phyloP scores from a whole-genome alignment of 2,329 filamentous ascomycete species.

The Colletotrichum eremochloae region DNA sequence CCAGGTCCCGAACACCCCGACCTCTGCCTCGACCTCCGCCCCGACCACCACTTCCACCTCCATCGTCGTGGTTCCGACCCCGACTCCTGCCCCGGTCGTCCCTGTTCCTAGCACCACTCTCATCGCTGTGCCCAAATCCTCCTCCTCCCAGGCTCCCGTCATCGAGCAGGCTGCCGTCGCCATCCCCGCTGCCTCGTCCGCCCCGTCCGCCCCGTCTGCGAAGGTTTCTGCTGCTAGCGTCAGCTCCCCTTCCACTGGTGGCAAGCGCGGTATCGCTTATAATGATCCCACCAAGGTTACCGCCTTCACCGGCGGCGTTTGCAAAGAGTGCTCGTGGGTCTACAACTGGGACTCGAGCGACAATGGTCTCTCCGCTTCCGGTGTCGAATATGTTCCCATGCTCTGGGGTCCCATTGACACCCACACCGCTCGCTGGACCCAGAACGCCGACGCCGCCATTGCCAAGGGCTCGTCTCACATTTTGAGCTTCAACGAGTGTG shows the following conservation, averaged over 20 bases:
- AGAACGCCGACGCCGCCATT: slow-evolving; percentile 65
- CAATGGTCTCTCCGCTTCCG: slow-evolving; percentile 55
- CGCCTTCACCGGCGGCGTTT: slow-evolving; percentile 59
- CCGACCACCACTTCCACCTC: slow-evolving; percentile 36
- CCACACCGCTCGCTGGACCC: slow-evolving; percentile 64
- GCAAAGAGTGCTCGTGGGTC: slow-evolving; percentile 66
- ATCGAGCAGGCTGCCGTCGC: slow-evolving; percentile 30
- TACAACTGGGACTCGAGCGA: slow-evolving; percentile 76
- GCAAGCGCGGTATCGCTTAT: slow-evolving; percentile 78
- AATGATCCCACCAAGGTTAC: slow-evolving; percentile 69
- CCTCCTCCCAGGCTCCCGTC: slow-evolving; percentile 29
- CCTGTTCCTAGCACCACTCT: slow-evolving; percentile 44
- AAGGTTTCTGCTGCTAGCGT: slow-evolving; percentile 43
- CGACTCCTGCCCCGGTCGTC: slow-evolving; percentile 19
- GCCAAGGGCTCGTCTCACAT: slow-evolving; percentile 66
- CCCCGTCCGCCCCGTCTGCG: slow-evolving; percentile 45
- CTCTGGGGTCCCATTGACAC: slow-evolving; percentile 67
- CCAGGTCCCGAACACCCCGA: slow-evolving; percentile 27
- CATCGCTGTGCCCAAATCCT: slow-evolving; percentile 32
- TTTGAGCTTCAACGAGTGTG: slow-evolving; percentile 81
- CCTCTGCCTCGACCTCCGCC: slow-evolving; percentile 35
- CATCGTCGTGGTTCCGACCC: slow-evolving; percentile 32
- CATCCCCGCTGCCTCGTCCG: slow-evolving; percentile 36
- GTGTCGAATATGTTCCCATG: slow-evolving; percentile 74
- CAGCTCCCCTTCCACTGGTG: slow-evolving; percentile 44